Evolutionary conservation across 2,329 filamentous ascomycete genomes (phyloP).

Genomic region (Phyllosticta ampelicida): DNA sequence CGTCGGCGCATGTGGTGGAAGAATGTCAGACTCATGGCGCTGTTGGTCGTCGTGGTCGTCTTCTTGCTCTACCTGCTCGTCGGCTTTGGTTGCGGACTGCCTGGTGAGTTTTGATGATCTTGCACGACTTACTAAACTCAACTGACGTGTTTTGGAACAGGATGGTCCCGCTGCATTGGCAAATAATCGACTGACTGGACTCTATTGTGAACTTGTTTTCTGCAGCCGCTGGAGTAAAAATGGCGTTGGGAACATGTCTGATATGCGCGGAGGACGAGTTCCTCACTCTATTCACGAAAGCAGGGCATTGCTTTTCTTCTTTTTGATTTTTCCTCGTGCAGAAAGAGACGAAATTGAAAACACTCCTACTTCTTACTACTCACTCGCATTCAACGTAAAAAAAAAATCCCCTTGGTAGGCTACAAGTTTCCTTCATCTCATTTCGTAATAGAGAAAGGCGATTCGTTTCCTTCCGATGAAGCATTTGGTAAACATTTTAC

Average conservation of each 20-base stretch:
- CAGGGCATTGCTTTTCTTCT: neutral
- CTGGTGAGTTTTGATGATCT: slow-evolving; percentile 32
- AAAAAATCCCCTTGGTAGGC: too few species aligned
- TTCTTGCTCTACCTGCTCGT: slow-evolving; percentile 63
- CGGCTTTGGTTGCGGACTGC: slow-evolving; percentile 61
- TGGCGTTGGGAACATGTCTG: neutral
- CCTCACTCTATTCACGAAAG: neutral
- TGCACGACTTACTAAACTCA: neutral
- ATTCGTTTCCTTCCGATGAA: too few species aligned
- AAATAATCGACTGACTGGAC: slow-evolving; percentile 13
- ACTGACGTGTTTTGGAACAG: slow-evolving; percentile 14
- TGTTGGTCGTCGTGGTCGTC: slow-evolving; percentile 61
- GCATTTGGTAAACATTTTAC: too few species aligned
- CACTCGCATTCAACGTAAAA: too few species aligned
- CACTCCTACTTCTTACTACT: neutral
- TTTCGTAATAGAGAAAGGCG: too few species aligned
- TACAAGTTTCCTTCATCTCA: too few species aligned
- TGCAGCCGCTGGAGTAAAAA: neutral
- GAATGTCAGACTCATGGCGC: slow-evolving; percentile 87
- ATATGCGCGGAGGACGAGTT: neutral
- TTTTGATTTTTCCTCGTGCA: neutral
- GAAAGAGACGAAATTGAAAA: neutral
- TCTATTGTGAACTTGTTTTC: neutral
- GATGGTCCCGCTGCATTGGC: slow-evolving; percentile 28
- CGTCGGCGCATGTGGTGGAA: slow-evolving; percentile 99